Evolutionary conservation across 441 rosid genomes (phyloP).

Genomic region (Adansonia grandidieri): DNA sequence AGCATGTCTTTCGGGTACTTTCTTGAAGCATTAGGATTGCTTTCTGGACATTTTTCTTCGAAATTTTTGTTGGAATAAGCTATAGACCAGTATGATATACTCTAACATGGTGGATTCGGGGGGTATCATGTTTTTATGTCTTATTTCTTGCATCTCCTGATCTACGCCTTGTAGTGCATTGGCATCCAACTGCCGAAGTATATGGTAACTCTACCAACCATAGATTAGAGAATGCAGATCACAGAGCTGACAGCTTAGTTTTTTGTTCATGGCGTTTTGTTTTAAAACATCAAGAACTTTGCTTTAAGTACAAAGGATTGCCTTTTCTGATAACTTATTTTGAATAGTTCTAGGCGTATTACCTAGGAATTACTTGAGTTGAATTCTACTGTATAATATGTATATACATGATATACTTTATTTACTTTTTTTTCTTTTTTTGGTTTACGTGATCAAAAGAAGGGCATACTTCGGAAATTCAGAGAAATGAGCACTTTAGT

Average conservation of each 20-base stretch:
- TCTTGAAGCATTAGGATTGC: background rate
- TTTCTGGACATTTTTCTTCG: conserved; percentile 1
- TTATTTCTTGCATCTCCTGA: background rate
- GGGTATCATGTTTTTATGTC: background rate
- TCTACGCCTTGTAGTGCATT: background rate
- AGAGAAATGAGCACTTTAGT: background rate
- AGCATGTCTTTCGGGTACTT: background rate
- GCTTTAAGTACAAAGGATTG: conserved; percentile 8
- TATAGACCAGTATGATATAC: background rate
- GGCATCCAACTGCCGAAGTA: background rate
- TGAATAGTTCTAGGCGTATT: conserved; percentile 4
- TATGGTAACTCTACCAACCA: background rate
- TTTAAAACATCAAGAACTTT: background rate
- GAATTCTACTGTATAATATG: background rate
- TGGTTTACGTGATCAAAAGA: background rate
- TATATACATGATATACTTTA: background rate
- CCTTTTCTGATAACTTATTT: background rate
- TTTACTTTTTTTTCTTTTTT: background rate
- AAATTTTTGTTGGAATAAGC: background rate
- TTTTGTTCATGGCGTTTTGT: background rate
- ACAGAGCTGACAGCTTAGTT: background rate
- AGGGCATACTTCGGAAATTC: background rate
- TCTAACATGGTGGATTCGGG: background rate
- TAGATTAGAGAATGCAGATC: background rate
- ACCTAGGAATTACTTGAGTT: background rate